These are phyloP conservation scores for Myxozyma kluyveri DNA, from an alignment of 805 yeast species.

Conservation along the genomic window DNA sequence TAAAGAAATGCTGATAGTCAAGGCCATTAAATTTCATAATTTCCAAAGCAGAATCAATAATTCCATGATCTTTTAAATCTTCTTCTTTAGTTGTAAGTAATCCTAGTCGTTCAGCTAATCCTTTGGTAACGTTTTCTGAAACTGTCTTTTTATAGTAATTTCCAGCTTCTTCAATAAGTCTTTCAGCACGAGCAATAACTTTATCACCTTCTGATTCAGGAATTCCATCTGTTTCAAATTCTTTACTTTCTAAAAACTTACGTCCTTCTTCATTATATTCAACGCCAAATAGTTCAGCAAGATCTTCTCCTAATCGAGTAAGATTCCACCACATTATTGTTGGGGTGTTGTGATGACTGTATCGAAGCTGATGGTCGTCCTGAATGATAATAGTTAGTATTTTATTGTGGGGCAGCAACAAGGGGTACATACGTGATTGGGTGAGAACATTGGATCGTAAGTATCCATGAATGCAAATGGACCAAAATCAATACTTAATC, in stretches of 20 bases:
- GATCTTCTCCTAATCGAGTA: conserved; percentile 74
- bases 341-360: conserved; percentile 82
- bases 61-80: conserved; percentile 39
- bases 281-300: conserved; percentile 75
- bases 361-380: conserved; percentile 70
- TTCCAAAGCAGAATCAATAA: conserved; percentile 46
- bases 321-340: conserved; percentile 91
- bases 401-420: not conserved
- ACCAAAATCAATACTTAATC: conserved; percentile 88
- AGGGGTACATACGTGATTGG: conserved; percentile 58
- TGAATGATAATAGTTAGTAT: not conserved
- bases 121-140: conserved; percentile 53
- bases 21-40: conserved; percentile 59
- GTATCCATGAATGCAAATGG: conserved; percentile 65
- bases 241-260: conserved; percentile 35
- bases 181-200: conserved; percentile 59
- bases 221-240: conserved; percentile 40
- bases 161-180: conserved; percentile 61
- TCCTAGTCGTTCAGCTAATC: conserved; percentile 70
- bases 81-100: conserved; percentile 45
- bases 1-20: conserved; percentile 79
- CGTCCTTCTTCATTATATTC: conserved; percentile 38
- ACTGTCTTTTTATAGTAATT: conserved; percentile 64
- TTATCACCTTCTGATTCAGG: conserved; percentile 51
- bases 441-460: conserved; percentile 76